Evolutionary conservation across 495 filamentous ascomycete genomes (phyloP), one percentile per base, ranked within the genome.

Genomic region (Diplogelasinospora grovesii): DNA sequence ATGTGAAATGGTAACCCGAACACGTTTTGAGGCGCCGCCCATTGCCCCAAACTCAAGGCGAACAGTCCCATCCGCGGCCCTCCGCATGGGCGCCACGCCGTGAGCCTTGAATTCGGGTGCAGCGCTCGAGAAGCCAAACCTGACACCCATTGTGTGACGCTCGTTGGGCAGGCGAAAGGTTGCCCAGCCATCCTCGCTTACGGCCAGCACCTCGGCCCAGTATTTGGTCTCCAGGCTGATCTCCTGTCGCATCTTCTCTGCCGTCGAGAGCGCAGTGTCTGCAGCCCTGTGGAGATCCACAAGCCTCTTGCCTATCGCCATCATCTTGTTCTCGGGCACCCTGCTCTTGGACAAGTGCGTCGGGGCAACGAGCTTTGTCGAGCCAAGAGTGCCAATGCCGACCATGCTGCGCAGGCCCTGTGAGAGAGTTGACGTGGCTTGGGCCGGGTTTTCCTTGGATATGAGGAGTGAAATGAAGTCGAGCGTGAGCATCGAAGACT

Each of bases 41-140:
- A 66, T 53, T 9, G 79, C 59, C 1, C 85, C 82, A 48, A 82
- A 76, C 38, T 94, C 87, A 26, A 97, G 65, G 3, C 72, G 64
- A 22, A 95, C 71, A 18, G 68, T 72, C 6, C 93, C 93, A 51
- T 93, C 78, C 22, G 82, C 76, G 1, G 77, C 73, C 24, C 86
- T 74, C 39, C 81, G 72, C 33, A 97, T 66, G 1, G 86, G 81
- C 14, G 85, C 87, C 2, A 94, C 66, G 5, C 88, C 89, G 13
- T 78, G 79, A 38, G 82, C 71, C 49, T 78, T 82, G 57, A 95
- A 96, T 18, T 79, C 73, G 8, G 83, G 69, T 4, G 79, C 75
- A 26, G 86, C 83, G 67, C 94, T 89, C 9, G 80, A 66, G 59
- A 94, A 95, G 8, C 93, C 93, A 65, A 86, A 95, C 41, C 79